phyloP scores from a whole-genome alignment of 78 protist species.

The Dictyostelium brefeldianum region DNA sequence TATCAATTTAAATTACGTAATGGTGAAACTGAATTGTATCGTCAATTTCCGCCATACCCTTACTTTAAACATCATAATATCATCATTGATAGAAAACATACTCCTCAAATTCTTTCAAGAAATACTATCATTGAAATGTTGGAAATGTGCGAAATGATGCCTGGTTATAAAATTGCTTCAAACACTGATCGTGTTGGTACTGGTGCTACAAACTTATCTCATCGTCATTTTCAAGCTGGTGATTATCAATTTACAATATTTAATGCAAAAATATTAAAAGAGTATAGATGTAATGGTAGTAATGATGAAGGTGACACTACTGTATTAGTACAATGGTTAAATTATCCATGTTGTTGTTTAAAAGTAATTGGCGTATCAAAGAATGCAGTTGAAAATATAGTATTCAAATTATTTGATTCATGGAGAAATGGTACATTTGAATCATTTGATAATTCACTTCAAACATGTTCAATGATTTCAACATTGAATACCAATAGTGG shows the following conservation, averaged over 20 bases:
- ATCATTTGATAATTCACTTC: neutral
- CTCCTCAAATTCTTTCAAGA: neutral
- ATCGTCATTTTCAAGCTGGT: conserved; percentile 77
- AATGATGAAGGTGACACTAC: neutral
- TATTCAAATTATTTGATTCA: neutral
- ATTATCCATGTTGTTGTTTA: conserved; percentile 67
- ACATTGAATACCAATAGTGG: neutral
- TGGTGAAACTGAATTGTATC: neutral
- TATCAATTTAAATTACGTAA: conserved; percentile 26
- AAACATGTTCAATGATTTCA: conserved; percentile 42
- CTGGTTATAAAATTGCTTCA: conserved; percentile 68
- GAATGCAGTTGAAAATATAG: neutral
- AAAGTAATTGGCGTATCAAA: neutral
- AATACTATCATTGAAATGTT: conserved; percentile 49
- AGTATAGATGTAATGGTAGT: neutral
- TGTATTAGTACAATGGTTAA: conserved; percentile 25
- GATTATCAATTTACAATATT: conserved; percentile 44
- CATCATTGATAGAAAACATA: conserved; percentile 44
- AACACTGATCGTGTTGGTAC: conserved; percentile 65
- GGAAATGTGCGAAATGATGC: conserved; percentile 46
- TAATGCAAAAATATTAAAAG: neutral
- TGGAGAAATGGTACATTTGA: conserved; percentile 37
- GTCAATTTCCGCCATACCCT: conserved; percentile 78
- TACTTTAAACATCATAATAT: conserved; percentile 58
- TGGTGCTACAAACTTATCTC: conserved; percentile 49